Conservation (phyloP, 805 yeast species). For the Jamesozyma piceae region DNA sequence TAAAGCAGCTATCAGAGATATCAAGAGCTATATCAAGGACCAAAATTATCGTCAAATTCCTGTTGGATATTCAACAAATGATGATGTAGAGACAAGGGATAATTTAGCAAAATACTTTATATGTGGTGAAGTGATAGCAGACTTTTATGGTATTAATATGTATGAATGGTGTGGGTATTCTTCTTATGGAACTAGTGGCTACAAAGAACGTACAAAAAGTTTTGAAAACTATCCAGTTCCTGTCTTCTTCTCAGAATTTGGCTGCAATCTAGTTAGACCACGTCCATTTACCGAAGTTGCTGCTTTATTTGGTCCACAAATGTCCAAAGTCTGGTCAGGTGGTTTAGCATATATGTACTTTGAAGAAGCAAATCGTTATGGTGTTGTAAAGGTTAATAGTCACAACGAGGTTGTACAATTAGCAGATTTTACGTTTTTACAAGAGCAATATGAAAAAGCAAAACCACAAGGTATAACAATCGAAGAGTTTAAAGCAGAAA, state of each 20-base stretch:
- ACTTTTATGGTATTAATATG: constrained; percentile 79
- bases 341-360: constrained; percentile 80
- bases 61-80: constrained; percentile 89
- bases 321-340: constrained; percentile 80
- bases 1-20: constrained; percentile 91
- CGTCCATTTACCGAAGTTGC: constrained; percentile 65
- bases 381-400: constrained; percentile 48
- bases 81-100: constrained; percentile 72
- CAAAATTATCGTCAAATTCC: constrained; percentile 67
- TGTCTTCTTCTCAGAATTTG: constrained; percentile 71
- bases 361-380: constrained; percentile 66
- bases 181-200: constrained; percentile 55
- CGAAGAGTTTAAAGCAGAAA: constrained; percentile 7
- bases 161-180: constrained; percentile 81
- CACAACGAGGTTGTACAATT: constrained; percentile 41
- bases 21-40: constrained; percentile 60
- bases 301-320: constrained; percentile 51
- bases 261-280: constrained; percentile 60
- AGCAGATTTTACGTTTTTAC: constrained; percentile 50
- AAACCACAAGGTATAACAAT: constrained; percentile 36
- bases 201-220: constrained; percentile 50
- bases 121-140: constrained; percentile 62
- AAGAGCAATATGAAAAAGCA: constrained; percentile 41
- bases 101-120: constrained; percentile 75
- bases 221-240: constrained; percentile 62